These are phyloP conservation scores for Phytophthora pseudosyringae DNA, from an alignment of 352 stramenopile species.

Conservation along the genomic window DNA sequence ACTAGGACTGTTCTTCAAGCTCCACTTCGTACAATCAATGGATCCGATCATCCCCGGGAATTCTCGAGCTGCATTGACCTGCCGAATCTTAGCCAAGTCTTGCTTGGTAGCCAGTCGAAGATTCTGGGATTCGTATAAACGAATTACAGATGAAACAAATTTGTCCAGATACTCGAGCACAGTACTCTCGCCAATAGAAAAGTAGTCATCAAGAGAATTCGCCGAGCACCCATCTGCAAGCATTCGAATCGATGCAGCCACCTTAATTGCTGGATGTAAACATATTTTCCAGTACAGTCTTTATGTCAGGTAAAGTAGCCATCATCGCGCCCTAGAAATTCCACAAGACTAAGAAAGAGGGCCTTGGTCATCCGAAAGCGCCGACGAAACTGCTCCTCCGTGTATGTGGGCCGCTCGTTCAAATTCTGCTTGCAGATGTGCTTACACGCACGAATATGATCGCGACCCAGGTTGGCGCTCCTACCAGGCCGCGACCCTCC, in stretches of 20 bases:
- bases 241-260: constrained; percentile 1
- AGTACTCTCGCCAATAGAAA: too few relatives aligned
- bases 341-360: constrained; percentile 1
- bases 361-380: constrained; percentile 1
- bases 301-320: constrained; percentile 4
- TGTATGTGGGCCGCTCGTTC: background rate
- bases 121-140: background rate
- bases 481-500: constrained; percentile 2
- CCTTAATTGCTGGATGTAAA: constrained; percentile 2
- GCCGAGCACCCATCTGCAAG: background rate
- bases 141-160: background rate
- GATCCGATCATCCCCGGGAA: constrained; percentile 14
- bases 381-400: constrained; percentile 6
- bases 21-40: constrained; percentile 18
- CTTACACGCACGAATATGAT: constrained; percentile 4
- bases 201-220: constrained; percentile 1
- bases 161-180: too few relatives aligned
- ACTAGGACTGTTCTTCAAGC: constrained; percentile 24
- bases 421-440: constrained; percentile 3
- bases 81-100: background rate
- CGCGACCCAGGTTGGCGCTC: background rate
- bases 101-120: background rate
- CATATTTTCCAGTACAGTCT: constrained; percentile 11
- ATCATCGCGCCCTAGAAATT: background rate
- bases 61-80: constrained; percentile 3